Evolutionary conservation across 2,329 filamentous ascomycete species (phyloP).

Genomic region (Fusarium sterilihyphosum): DNA sequence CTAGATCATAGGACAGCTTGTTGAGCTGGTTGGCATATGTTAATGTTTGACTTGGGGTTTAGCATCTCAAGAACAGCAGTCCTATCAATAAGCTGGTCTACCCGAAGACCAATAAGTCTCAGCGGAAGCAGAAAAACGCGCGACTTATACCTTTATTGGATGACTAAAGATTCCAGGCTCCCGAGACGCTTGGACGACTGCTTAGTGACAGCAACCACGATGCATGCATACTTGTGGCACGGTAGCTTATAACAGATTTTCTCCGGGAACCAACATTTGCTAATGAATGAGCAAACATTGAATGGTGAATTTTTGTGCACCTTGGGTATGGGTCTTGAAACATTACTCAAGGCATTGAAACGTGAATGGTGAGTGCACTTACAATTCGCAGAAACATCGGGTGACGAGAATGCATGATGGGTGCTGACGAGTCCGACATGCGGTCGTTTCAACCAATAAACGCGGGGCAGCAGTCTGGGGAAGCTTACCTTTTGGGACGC

Average conservation of each 20-base stretch:
- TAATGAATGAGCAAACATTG: not conserved
- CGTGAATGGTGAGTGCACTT: not conserved
- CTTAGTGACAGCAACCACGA: not conserved
- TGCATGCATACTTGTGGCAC: not conserved
- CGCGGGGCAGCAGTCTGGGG: constrained; percentile 4
- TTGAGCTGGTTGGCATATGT: not conserved
- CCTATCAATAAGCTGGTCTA: not conserved
- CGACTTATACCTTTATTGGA: not conserved
- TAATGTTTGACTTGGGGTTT: rapidly evolving
- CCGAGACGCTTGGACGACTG: not conserved
- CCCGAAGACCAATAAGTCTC: not conserved
- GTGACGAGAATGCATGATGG: not conserved
- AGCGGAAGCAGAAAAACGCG: not conserved
- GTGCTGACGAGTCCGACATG: constrained; percentile 29
- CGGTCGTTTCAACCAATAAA: constrained; percentile 17
- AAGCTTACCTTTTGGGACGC: constrained; percentile 13
- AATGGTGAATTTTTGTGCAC: too few relatives aligned
- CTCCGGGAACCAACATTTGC: not conserved
- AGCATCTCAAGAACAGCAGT: not conserved
- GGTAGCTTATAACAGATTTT: not conserved
- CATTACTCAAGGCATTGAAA: not conserved
- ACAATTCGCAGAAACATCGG: not conserved
- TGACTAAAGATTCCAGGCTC: not conserved
- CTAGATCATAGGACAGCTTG: not conserved
- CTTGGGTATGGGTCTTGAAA: not conserved